These are phyloP conservation scores for Hypholoma fasciculare DNA, from an alignment of 768 basidiomycete genomes.

Conservation along the genomic window DNA sequence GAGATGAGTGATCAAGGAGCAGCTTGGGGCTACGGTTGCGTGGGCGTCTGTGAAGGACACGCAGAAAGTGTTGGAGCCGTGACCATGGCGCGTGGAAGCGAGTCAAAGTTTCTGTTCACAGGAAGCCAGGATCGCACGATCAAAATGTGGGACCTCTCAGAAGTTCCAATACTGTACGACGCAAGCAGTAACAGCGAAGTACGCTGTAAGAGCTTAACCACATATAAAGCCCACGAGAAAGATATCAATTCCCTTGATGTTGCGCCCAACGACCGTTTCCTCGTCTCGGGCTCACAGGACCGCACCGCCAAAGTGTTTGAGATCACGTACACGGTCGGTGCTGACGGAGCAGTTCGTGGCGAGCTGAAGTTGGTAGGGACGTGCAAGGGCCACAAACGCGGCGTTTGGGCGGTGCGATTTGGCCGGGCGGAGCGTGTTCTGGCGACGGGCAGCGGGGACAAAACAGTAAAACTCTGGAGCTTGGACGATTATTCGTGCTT, in stretches of 20 bases:
- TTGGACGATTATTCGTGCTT: conserved; percentile 92
- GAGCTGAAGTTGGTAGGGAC: conserved; percentile 78
- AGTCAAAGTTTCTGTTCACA: conserved; percentile 79
- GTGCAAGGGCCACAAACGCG: conserved; percentile 95
- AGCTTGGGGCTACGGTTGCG: conserved; percentile 66
- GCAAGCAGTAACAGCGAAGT: conserved; percentile 28
- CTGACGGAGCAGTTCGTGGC: conserved; percentile 53
- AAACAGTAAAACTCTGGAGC: conserved; percentile 93
- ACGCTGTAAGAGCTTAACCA: conserved; percentile 76
- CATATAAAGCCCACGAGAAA: conserved; percentile 94
- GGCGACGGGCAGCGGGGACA: conserved; percentile 94
- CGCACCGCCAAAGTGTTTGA: conserved; percentile 90
- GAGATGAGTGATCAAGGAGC: conserved; percentile 8
- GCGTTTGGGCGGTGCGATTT: conserved; percentile 94
- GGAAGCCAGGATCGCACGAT: conserved; percentile 97
- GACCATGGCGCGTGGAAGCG: conserved; percentile 67
- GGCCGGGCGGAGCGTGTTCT: conserved; percentile 79
- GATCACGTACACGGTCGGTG: conserved; percentile 54
- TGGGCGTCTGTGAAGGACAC: conserved; percentile 91
- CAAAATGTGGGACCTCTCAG: conserved; percentile 95
- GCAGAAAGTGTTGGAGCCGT: conserved; percentile 92
- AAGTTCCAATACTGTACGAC: conserved; percentile 33
- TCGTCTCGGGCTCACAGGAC: conserved; percentile 96
- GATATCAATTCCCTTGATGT: conserved; percentile 98
- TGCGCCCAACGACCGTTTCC: conserved; percentile 81